Conservation (phyloP, 306 rosid genomes). For the Nissolia schottii region DNA sequence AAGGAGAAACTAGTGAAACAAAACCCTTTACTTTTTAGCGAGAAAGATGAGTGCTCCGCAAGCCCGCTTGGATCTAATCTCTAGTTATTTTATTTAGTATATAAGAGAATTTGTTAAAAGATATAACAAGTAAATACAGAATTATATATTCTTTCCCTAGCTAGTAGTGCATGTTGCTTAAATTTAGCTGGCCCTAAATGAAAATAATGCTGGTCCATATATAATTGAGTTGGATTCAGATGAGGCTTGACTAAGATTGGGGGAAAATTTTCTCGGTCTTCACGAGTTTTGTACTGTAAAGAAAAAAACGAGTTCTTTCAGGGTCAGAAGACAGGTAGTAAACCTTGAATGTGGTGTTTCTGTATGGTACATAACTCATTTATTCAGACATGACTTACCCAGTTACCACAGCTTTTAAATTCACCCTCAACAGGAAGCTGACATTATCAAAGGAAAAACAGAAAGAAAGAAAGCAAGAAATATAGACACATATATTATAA, state of each 20-base stretch:
- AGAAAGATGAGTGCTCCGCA: too few species aligned
- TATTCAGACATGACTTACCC: conserved; percentile 1
- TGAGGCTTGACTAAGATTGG: conserved; percentile 26
- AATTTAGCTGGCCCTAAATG: conserved; percentile 6
- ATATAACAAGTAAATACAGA: too few species aligned
- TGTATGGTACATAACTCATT: conserved; percentile 13
- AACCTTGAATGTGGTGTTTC: conserved; percentile 24
- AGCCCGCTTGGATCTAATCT: too few species aligned
- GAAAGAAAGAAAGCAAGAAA: too few species aligned
- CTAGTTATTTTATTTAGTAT: too few species aligned
- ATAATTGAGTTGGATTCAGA: conserved; percentile 21
- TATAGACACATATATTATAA: too few species aligned
- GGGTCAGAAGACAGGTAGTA: conserved; percentile 36
- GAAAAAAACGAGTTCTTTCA: conserved; percentile 12
- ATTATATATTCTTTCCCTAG: too few species aligned
- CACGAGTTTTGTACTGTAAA: conserved; percentile 22
- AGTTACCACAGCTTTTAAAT: not conserved
- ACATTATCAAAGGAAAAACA: too few species aligned
- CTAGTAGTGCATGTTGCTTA: too few species aligned
- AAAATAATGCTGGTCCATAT: conserved; percentile 10
- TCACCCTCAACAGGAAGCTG: not conserved
- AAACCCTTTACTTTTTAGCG: too few species aligned
- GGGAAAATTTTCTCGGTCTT: conserved; percentile 1
- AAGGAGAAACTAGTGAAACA: too few species aligned
- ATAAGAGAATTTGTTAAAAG: too few species aligned